Conservation (phyloP, 768 basidiomycete genomes). For the Boletus reticuloceps region DNA sequence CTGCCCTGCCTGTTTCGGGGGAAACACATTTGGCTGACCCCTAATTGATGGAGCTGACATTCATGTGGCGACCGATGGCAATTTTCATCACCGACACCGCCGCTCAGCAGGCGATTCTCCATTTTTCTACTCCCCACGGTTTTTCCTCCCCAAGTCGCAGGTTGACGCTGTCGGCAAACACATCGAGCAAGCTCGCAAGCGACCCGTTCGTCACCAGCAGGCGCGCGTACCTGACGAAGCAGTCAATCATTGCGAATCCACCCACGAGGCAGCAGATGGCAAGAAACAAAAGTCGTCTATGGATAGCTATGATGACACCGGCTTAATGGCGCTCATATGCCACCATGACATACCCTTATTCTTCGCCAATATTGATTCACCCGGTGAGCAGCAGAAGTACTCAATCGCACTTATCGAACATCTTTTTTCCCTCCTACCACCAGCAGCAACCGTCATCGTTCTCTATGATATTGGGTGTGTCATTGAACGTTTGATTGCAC, state of each 20-base stretch:
- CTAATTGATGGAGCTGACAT: too few relatives aligned
- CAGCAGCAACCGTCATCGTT: constrained; percentile 26
- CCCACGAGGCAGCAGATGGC: not conserved
- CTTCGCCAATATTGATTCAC: not conserved
- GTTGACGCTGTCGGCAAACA: not conserved
- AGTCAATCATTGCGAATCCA: not conserved
- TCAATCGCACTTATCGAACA: constrained; percentile 26
- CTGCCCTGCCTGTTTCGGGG: too few relatives aligned
- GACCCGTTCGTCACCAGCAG: not conserved
- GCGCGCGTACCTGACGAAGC: not conserved
- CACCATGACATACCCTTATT: not conserved
- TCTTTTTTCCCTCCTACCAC: constrained; percentile 32
- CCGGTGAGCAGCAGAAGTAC: constrained; percentile 4
- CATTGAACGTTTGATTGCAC: not conserved
- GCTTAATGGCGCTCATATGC: not conserved
- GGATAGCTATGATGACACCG: not conserved
- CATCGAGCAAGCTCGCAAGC: not conserved
- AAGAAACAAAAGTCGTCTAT: not conserved
- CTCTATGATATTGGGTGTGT: constrained; percentile 34
- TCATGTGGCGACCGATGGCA: too few relatives aligned
- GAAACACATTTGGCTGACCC: too few relatives aligned
- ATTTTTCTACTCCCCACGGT: too few relatives aligned
- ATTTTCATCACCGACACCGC: too few relatives aligned
- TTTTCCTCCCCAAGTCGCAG: not conserved
- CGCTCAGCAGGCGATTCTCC: too few relatives aligned